Conservation (phyloP, 805 yeast genomes). For the Monosporozyma servazzii region DNA sequence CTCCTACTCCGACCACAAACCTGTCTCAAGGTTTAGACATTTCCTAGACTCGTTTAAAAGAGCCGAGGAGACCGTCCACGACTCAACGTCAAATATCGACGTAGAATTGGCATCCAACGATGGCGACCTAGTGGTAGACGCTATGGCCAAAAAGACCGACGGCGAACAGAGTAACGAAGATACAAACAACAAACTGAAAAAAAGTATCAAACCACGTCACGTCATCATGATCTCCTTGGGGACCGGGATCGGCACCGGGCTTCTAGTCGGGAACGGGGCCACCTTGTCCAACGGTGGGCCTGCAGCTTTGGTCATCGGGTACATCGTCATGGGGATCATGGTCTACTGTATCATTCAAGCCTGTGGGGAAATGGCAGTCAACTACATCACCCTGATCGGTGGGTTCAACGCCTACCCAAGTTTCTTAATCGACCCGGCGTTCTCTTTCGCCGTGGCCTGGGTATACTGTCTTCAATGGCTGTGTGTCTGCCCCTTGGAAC, state of each 20-base stretch:
- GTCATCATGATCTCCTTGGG: constrained; percentile 73
- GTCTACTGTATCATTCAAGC: constrained; percentile 51
- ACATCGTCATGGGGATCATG: constrained; percentile 47
- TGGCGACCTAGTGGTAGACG: background rate
- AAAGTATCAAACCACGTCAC: constrained; percentile 36
- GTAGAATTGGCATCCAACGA: background rate
- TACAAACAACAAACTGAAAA: constrained; percentile 26
- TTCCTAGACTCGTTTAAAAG: constrained; percentile 6
- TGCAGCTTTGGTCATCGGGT: constrained; percentile 44
- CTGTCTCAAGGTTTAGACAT: background rate
- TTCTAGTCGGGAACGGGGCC: constrained; percentile 49
- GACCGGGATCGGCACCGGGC: constrained; percentile 77
- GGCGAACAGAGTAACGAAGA: constrained; percentile 4
- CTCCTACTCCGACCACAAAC: constrained; percentile 1
- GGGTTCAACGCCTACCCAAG: constrained; percentile 54
- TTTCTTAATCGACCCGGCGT: constrained; percentile 45
- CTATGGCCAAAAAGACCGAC: constrained; percentile 1
- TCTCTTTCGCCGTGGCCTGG: constrained; percentile 55
- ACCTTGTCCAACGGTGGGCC: constrained; percentile 40
- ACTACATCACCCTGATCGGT: constrained; percentile 49
- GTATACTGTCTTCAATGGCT: constrained; percentile 57
- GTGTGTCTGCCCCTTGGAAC: constrained; percentile 51
- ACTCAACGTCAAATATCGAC: background rate
- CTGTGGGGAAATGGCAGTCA: constrained; percentile 60
- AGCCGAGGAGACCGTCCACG: constrained; percentile 9